A percentile compares a stretch with the other conserved stretches of the same genome.
These are phyloP conservation scores for Pleurotus citrinopileatus DNA, from an alignment of 768 basidiomycete genomes.

Conservation along the genomic window DNA sequence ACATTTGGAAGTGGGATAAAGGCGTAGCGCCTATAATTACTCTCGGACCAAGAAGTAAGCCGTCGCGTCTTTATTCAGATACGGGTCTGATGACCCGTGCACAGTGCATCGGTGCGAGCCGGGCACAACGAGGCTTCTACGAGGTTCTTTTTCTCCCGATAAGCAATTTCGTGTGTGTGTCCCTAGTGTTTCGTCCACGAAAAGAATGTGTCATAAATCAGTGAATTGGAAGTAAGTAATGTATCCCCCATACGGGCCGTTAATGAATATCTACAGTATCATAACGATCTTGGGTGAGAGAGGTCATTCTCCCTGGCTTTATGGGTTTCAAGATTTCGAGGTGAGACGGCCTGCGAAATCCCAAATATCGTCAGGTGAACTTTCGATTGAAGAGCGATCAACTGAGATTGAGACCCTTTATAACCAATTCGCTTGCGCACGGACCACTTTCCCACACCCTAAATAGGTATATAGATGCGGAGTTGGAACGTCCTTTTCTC, in stretches of 20 bases:
- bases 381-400: constrained; percentile 46
- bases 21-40: background rate
- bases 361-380: constrained; percentile 81
- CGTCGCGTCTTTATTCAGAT: too few relatives aligned
- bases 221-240: too few relatives aligned
- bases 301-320: constrained; percentile 51
- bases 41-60: background rate
- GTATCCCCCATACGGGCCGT: constrained; percentile 68
- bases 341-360: constrained; percentile 38
- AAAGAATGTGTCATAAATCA: too few relatives aligned
- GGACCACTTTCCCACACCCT: constrained; percentile 47
- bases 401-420: constrained; percentile 12
- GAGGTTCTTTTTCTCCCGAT: too few relatives aligned
- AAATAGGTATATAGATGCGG: constrained; percentile 19
- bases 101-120: background rate
- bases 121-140: background rate
- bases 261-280: constrained; percentile 38
- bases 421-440: constrained; percentile 39
- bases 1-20: too few relatives aligned
- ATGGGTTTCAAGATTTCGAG: constrained; percentile 58
- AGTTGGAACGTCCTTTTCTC: constrained; percentile 10
- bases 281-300: constrained; percentile 71
- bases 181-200: too few relatives aligned
- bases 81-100: background rate
- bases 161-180: too few relatives aligned